Base-by-base conservation (phyloP, 2,329 filamentous ascomycete genomes). In the Ceratocystis cubensis region DNA sequence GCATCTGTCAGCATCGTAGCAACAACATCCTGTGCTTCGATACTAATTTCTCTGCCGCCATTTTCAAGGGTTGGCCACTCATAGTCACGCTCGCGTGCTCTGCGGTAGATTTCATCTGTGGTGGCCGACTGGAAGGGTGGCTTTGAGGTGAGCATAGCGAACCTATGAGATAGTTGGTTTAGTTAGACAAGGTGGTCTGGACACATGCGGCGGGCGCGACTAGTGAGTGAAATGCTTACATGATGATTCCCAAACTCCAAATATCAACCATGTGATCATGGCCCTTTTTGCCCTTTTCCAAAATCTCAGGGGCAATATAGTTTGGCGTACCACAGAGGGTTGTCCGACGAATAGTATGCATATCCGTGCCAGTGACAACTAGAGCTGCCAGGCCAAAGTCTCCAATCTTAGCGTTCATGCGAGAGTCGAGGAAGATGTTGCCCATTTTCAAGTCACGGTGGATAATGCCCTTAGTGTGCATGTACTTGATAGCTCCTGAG, bases 251-350 rank as follows among this genome's bases (percentile, higher is more conserved):
- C 73, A 99, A 81, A 57, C 93, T 96, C 95, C 95, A 99, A 66
- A 99, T 89, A 74, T 99, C 94, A 2, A 99, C 94, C 80, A 95
- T 96, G 74, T 97, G 92, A 71, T 96, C 94, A 74, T 99, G 94
- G 0, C 94, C 94, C 72, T 93, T 91, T 73, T 90, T 94, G 44
- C 88, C 90, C 79, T 94, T 96, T 73, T 96, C 90, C 64, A 99
- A 78, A 69, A 99, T 96, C 73, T 99, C 94, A 0, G 94, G 94
- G 0, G 94, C 94, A 71, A 99, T 96, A 75, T 99, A 99, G 75
- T 99, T 99, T 1, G 94, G 94, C 3, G 94, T 99, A 67, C 94
- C 94, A 72, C 94, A 99, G 68, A 99, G 84, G 5, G 94, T 99
- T 30, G 91, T 96, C 72, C 95, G 84, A 70, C 94, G 85, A 72